A percentile compares a stretch with the other conserved stretches of the same genome.
Conservation (phyloP, 768 basidiomycete genomes). For the Mycena polygramma region DNA sequence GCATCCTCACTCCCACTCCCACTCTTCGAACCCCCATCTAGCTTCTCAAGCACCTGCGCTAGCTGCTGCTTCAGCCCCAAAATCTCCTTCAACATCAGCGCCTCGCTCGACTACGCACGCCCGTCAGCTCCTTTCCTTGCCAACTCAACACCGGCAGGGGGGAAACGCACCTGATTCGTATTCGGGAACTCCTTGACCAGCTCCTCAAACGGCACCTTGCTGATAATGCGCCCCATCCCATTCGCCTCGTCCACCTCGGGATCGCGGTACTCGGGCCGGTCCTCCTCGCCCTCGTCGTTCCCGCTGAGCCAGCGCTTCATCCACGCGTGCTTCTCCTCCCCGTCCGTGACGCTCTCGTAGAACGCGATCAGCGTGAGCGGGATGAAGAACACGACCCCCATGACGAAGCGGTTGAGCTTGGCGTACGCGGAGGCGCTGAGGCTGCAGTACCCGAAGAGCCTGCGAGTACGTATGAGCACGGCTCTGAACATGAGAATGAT, state of each 20-base stretch:
- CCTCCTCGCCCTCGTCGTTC: slow-evolving; percentile 69
- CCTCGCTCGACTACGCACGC: slow-evolving; percentile 73
- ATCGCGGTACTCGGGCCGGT: slow-evolving; percentile 66
- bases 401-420: slow-evolving; percentile 82
- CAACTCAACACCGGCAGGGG: background rate
- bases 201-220: slow-evolving; percentile 77
- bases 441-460: slow-evolving; percentile 57
- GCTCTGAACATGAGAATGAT: slow-evolving; percentile 4
- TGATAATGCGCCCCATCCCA: slow-evolving; percentile 71
- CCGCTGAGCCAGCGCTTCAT: slow-evolving; percentile 76
- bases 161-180: slow-evolving; percentile 68
- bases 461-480: slow-evolving; percentile 38
- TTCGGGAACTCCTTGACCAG: slow-evolving; percentile 82
- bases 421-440: slow-evolving; percentile 67
- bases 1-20: background rate
- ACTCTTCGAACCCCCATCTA: slow-evolving; percentile 43
- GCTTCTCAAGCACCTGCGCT: slow-evolving; percentile 51
- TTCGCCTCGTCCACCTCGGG: slow-evolving; percentile 72
- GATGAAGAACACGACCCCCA: slow-evolving; percentile 85
- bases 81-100: slow-evolving; percentile 75
- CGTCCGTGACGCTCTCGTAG: slow-evolving; percentile 72
- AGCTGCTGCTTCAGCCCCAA: slow-evolving; percentile 65
- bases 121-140: slow-evolving; percentile 3
- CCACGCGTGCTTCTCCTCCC: slow-evolving; percentile 62
- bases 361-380: slow-evolving; percentile 82